Evolutionary conservation across 768 basidiomycete species (phyloP).

Genomic region (Suillus luteus): DNA sequence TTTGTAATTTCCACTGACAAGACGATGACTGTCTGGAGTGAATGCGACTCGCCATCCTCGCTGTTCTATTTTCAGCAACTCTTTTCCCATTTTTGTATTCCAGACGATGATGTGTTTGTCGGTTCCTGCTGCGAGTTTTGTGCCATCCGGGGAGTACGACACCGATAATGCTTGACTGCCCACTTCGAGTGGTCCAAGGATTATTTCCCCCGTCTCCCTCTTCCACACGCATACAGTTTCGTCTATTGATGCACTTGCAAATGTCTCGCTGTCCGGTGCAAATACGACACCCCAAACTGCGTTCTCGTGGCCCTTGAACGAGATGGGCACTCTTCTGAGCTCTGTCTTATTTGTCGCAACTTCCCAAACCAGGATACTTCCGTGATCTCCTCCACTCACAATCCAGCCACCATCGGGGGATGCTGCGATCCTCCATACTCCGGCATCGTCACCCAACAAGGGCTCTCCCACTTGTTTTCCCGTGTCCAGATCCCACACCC

Average conservation of each 20-base stretch:
- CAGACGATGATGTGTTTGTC: conserved; percentile 4
- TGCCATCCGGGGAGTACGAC: not conserved
- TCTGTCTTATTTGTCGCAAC: not conserved
- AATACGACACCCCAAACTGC: fast-evolving
- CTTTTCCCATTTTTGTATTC: not conserved
- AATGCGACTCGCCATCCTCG: not conserved
- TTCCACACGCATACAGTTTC: not conserved
- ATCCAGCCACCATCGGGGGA: conserved; percentile 19
- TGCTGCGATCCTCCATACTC: conserved; percentile 38
- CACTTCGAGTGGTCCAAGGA: not conserved
- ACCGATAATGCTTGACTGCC: fast-evolving
- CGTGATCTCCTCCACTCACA: conserved; percentile 15
- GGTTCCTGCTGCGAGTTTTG: conserved; percentile 12
- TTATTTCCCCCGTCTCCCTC: not conserved
- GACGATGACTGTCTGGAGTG: not conserved
- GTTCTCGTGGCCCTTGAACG: not conserved
- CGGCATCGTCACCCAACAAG: conserved; percentile 16
- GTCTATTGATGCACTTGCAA: not conserved
- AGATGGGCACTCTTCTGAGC: not conserved
- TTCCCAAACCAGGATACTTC: not conserved
- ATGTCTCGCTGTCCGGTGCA: not conserved
- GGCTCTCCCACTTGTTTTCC: conserved; percentile 26
- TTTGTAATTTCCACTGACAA: not conserved
- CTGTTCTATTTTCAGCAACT: not conserved
- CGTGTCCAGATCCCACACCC: conserved; percentile 14